Evolutionary conservation across 345 rosid species (phyloP), one percentile per base, ranked within the genome.

Genomic region (Eucalyptus pauciflora): DNA sequence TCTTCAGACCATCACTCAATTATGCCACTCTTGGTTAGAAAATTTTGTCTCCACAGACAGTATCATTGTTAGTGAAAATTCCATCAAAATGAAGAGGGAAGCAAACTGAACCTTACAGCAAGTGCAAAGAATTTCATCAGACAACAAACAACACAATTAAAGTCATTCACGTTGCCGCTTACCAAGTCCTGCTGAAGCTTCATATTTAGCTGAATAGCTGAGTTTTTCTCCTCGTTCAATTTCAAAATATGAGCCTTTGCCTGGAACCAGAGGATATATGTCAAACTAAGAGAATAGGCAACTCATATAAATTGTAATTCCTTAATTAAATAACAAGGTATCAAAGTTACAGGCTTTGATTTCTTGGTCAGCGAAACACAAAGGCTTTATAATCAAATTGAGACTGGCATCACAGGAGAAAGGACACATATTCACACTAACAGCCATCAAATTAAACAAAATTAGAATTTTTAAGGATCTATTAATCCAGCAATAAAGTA

Each of bases 101-200:
- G 29, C 2, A 76, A 76, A 76, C 48, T 11, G 15, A 76, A 76
- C 48, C 62, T 31, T 86, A 86, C 54, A 86, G 88, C 27, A 3
- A 51, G 64, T 31, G n/a, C 31, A 51, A 71, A 43, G 58, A 24
- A 88, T 81, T 25, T 45, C 49, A 52, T 52, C 86, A 50, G 31
- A 81, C 48, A 81, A 79, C 58, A 52, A 81, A 85, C n/a, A 54
- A 49, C 76, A 71, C 83, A 45, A n/a, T 25, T 5, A 85, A 54
- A 49, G 48, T 17, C 25, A 41, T 20, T 81, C 49, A 64, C 50
- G 24, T 85, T 89, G 56, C n/a, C 86, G 13, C 91, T 92, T 92
- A 96, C 98, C 97, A 95, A 86, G 88, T 95, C 97, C 88, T 92
- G 94, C 86, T 89, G 97, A 94, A 96, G 97, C 91, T 67, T 92